Conservation (phyloP, 2,329 filamentous ascomycete species). For the Penicillium griseofulvum region DNA sequence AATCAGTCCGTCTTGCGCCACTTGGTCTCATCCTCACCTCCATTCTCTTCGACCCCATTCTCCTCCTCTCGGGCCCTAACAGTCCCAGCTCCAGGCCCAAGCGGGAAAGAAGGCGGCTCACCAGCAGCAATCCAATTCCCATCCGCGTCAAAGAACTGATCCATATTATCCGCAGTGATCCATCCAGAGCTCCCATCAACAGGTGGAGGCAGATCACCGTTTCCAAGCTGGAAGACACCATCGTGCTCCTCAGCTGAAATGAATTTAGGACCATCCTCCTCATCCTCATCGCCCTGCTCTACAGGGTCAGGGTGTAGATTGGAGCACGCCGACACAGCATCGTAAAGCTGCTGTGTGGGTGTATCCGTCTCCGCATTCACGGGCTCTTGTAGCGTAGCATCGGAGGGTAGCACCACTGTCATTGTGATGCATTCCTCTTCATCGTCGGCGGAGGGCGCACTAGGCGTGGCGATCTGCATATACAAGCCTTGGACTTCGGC, state of each 20-base stretch:
- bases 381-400: slow-evolving; percentile 21
- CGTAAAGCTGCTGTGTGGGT: slow-evolving; percentile 43
- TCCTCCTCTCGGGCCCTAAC: slow-evolving; percentile 61
- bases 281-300: slow-evolving; percentile 36
- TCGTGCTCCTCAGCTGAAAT: slow-evolving; percentile 18
- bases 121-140: slow-evolving; percentile 70
- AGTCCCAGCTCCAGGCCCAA: slow-evolving; percentile 62
- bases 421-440: slow-evolving; percentile 45
- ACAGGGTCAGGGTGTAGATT: slow-evolving; percentile 50
- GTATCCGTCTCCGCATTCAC: slow-evolving; percentile 31
- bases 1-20: slow-evolving; percentile 51
- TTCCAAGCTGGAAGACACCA: slow-evolving; percentile 38
- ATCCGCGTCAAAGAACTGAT: slow-evolving; percentile 76
- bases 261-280: slow-evolving; percentile 25
- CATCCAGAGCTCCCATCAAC: slow-evolving; percentile 51
- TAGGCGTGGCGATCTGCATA: slow-evolving; percentile 45
- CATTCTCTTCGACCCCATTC: slow-evolving; percentile 43
- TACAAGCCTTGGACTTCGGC: slow-evolving; percentile 46
- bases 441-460: slow-evolving; percentile 31
- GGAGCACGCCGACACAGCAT: slow-evolving; percentile 48
- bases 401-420: slow-evolving; percentile 42
- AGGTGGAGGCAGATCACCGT: slow-evolving; percentile 46
- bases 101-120: slow-evolving; percentile 37
- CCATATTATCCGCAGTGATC: slow-evolving; percentile 86
- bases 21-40: slow-evolving; percentile 48